Percentiles rank a stretch among this genome's conserved stretches.
Conservation (phyloP, 768 basidiomycete genomes). For the Termitomyces sp. region DNA sequence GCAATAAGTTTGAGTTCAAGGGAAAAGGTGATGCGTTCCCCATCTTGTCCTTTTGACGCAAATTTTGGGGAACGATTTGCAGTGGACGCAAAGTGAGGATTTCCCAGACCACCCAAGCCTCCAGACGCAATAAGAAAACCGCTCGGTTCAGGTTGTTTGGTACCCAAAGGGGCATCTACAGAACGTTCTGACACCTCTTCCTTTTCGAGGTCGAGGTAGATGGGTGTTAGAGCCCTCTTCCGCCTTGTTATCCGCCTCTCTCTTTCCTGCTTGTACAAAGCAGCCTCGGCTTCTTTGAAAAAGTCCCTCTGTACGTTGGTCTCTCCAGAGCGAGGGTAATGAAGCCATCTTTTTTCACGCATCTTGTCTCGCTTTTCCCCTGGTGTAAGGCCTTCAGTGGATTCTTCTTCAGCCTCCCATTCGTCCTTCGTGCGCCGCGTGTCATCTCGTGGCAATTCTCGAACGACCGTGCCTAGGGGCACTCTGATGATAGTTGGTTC, state of each 20-base stretch:
- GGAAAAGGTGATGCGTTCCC: conserved; percentile 74
- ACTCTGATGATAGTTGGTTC: conserved; percentile 72
- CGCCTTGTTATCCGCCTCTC: conserved; percentile 44
- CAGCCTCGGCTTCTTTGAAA: conserved; percentile 68
- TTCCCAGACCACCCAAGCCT: conserved; percentile 80
- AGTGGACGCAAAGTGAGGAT: conserved; percentile 74
- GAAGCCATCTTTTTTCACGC: conserved; percentile 68
- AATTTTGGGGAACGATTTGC: conserved; percentile 80
- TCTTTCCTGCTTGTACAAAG: conserved; percentile 56
- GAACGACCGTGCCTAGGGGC: conserved; percentile 86
- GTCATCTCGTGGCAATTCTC: conserved; percentile 65
- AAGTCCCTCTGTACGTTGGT: conserved; percentile 56
- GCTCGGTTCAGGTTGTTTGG: conserved; percentile 41
- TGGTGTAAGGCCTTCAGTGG: conserved; percentile 38
- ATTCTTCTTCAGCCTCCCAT: conserved; percentile 70
- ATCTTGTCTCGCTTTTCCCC: conserved; percentile 51
- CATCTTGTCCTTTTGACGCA: conserved; percentile 71
- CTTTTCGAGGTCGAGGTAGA: conserved; percentile 60
- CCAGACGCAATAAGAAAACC: conserved; percentile 72
- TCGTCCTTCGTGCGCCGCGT: conserved; percentile 58
- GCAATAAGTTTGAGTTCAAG: conserved; percentile 92
- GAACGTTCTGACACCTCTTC: conserved; percentile 34
- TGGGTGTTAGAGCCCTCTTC: conserved; percentile 36
- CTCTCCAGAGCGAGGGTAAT: conserved; percentile 66
- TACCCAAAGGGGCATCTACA: conserved; percentile 60